phyloP scores from a whole-genome alignment of 2,329 filamentous ascomycete genomes.

The Paracoccidioides brasiliensis region DNA sequence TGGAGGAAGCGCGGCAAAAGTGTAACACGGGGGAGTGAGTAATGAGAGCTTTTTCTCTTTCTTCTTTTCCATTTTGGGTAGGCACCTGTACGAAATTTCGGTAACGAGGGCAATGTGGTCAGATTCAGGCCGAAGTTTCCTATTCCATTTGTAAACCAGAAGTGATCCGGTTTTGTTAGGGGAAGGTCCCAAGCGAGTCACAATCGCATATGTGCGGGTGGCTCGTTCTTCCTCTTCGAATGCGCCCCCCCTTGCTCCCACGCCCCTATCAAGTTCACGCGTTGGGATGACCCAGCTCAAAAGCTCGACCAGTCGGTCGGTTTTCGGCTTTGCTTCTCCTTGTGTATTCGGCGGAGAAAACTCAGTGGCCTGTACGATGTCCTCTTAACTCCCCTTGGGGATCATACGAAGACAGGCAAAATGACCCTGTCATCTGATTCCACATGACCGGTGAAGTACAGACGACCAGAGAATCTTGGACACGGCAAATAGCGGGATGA shows the following conservation, averaged over 20 bases:
- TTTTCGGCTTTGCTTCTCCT: not conserved
- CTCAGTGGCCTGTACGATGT: no score
- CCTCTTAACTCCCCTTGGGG: no score
- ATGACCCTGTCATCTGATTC: conserved; percentile 14
- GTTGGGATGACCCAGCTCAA: not conserved
- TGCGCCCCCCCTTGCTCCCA: not conserved
- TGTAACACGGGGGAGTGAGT: not conserved
- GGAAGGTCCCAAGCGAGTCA: no score
- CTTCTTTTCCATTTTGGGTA: not conserved
- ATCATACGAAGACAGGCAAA: no score
- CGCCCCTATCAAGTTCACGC: no score
- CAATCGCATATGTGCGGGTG: no score
- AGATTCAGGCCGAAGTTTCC: not conserved
- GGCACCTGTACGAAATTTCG: no score
- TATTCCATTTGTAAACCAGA: not conserved
- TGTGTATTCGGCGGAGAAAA: not conserved
- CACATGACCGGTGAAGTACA: conserved; percentile 9
- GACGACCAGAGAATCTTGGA: conserved; percentile 11
- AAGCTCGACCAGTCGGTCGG: not conserved
- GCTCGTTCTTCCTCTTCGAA: not conserved
- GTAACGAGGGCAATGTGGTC: no score
- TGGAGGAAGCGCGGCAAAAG: not conserved
- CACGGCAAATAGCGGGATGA: conserved; percentile 13
- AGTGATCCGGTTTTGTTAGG: not conserved
- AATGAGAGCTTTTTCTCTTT: not conserved